Conservation (phyloP, 2,329 filamentous ascomycete genomes). For the Beauveria varroae region DNA sequence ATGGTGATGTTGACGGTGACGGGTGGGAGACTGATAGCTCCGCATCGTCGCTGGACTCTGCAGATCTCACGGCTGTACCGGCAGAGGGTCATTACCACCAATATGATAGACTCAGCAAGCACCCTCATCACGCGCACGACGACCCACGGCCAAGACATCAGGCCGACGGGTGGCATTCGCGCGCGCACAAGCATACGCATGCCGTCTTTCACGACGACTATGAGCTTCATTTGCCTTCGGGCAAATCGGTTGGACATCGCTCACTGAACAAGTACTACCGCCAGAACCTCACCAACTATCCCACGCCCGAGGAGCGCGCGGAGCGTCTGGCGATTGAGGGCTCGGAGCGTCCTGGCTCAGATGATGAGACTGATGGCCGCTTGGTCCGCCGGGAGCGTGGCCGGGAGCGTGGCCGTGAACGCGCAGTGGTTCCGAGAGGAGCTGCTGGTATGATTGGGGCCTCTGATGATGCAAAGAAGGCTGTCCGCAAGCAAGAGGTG, state of each 20-base stretch:
- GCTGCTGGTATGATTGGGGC: conserved; percentile 75
- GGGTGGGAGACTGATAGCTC: conserved; percentile 96
- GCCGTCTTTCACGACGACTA: conserved; percentile 87
- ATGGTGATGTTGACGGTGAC: conserved; percentile 56
- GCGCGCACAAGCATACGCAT: conserved; percentile 65
- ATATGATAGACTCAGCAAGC: conserved; percentile 63
- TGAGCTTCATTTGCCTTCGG: conserved; percentile 86
- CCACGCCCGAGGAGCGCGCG: conserved; percentile 67
- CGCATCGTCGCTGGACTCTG: conserved; percentile 79
- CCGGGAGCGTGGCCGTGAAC: conserved; percentile 34
- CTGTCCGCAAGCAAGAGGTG: conserved; percentile 59
- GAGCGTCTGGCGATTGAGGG: conserved; percentile 56
- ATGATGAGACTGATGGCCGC: conserved; percentile 28
- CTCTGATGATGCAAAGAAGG: conserved; percentile 64
- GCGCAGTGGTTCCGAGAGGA: conserved; percentile 56
- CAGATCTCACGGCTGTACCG: conserved; percentile 72
- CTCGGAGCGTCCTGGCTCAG: conserved; percentile 21
- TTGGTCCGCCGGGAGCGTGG: conserved; percentile 28
- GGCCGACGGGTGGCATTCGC: conserved; percentile 72
- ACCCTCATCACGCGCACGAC: conserved; percentile 66
- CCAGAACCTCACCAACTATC: conserved; percentile 84
- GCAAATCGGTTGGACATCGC: conserved; percentile 82
- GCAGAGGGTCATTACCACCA: conserved; percentile 65
- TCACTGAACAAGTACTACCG: conserved; percentile 82
- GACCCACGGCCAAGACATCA: conserved; percentile 68